Base-by-base conservation (phyloP, 2,329 filamentous ascomycete genomes). In the Whalleya microplaca region DNA sequence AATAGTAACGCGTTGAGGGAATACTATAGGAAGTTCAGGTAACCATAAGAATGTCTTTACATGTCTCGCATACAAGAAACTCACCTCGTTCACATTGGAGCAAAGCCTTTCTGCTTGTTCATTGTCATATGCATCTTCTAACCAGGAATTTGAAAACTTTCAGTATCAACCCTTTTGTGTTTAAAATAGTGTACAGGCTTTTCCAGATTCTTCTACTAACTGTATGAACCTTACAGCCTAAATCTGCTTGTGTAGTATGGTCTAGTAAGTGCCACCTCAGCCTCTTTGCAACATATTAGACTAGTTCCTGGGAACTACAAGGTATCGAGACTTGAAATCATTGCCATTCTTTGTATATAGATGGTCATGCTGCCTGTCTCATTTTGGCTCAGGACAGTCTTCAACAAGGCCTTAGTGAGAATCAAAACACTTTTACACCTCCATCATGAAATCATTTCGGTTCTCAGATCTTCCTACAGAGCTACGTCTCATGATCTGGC, bases 401-500 rank as follows among this genome's bases (percentile, higher is more conserved):
- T 29, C 27, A 37, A 37, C 5, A 16, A 7, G 14, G 32, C 32
- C 3, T 8, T 12, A 14, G 3, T 3, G 10, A 14, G 5, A 37
- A 37, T 12, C 32, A 37, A 16, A 3, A 37, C 32, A 37, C 4
- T 12, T 14, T 14, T 16, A 12, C 32, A 37, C 14, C 14, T 16
- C 3, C 10, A 37, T 37, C 32, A 37, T 37, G 32, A 12, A 5
- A 16, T 16, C 32, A 14, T 16, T 16, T 16, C 4, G 32, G 32
- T 56, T 62, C 48, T 45, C 43, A 3, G 16, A 32, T 4, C 51
- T 59, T 20, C 48, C 56, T 19, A 20, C 41, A 20, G 51, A 62
- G 41, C 21, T 62, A 12, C 56, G 53, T 37, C 51, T 43, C 2
- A 19, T n/a, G n/a, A 45, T 59, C 18, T 55, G 51, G 53, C n/a